Conservation (phyloP, 23 red algal species). For the Gracilariopsis chorda region DNA sequence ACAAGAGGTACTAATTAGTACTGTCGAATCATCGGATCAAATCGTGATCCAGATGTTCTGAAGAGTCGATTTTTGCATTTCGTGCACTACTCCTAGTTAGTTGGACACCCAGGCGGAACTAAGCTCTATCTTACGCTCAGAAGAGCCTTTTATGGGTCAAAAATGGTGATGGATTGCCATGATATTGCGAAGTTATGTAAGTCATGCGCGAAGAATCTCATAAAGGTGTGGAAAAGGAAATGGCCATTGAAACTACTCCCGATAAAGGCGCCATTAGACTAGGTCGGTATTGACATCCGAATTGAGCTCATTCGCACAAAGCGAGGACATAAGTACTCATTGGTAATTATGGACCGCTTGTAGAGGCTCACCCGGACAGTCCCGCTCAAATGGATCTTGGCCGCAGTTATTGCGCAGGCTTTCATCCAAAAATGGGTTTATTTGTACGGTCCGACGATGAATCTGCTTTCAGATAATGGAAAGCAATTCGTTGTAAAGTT, state of each 20-base stretch:
- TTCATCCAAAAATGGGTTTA: not conserved
- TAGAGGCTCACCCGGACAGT: not conserved
- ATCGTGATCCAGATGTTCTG: not conserved
- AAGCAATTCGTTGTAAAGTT: not conserved
- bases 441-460: not conserved
- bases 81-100: not conserved
- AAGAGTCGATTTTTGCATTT: not conserved
- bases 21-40: not conserved
- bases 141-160: not conserved
- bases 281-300: constrained; percentile 11
- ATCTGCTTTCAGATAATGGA: not conserved
- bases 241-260: not conserved
- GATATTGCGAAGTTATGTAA: not conserved
- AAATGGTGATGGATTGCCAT: not conserved
- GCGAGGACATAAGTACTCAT: not conserved
- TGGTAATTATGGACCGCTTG: not conserved
- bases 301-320: not conserved
- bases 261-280: not conserved
- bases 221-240: not conserved
- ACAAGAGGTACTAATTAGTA: not conserved
- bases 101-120: not conserved
- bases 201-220: not conserved
- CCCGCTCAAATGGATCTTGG: not conserved
- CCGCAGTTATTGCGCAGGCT: not conserved
- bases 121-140: not conserved